Conservation (phyloP, 805 yeast genomes). For the Blastobotrys americana region DNA sequence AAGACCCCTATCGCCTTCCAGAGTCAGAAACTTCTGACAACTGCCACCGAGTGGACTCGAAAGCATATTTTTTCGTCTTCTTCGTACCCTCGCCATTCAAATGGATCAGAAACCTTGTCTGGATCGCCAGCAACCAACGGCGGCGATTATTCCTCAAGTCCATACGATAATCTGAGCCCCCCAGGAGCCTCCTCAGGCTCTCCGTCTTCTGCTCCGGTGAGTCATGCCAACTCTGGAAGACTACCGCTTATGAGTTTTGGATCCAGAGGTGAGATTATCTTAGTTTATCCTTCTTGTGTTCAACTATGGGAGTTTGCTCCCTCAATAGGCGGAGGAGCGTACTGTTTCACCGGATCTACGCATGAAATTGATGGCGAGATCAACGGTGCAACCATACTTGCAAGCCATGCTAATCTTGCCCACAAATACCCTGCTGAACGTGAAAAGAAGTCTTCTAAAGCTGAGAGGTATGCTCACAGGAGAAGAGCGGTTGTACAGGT, state of each 20-base stretch:
- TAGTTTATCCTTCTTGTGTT: slow-evolving; percentile 10
- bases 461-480: neutral
- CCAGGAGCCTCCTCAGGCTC: slow-evolving; percentile 3
- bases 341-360: slow-evolving; percentile 12
- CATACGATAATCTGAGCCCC: neutral
- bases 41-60: slow-evolving; percentile 21
- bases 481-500: slow-evolving; percentile 1
- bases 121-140: slow-evolving; percentile 6
- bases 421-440: no score
- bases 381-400: slow-evolving; percentile 6
- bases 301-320: slow-evolving; percentile 15
- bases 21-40: slow-evolving; percentile 13
- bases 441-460: neutral
- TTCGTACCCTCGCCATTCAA: no score
- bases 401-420: neutral
- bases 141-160: neutral
- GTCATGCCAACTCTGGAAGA: slow-evolving; percentile 2
- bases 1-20: slow-evolving; percentile 13
- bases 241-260: slow-evolving; percentile 7
- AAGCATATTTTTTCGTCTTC: slow-evolving; percentile 16
- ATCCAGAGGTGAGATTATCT: slow-evolving; percentile 7
- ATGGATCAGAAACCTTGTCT: no score
- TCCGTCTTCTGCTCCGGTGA: slow-evolving; percentile 5
- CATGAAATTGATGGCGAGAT: slow-evolving; percentile 13
- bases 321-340: slow-evolving; percentile 1